phyloP scores from a whole-genome alignment of 192 early-diverging fungal species.

The Dissophora ornata region DNA sequence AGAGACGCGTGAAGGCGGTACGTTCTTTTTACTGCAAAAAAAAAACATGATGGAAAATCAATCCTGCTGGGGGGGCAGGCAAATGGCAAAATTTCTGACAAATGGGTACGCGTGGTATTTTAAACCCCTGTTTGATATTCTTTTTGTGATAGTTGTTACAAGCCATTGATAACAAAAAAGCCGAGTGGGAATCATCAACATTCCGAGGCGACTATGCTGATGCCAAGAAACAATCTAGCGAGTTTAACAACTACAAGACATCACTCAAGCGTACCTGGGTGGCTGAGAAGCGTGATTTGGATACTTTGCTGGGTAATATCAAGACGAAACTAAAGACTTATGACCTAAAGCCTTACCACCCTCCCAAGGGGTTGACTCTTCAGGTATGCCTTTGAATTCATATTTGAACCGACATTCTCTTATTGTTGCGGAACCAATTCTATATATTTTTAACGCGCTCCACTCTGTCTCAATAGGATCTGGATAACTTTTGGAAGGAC shows the following conservation, averaged over 20 bases:
- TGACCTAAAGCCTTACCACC: conserved; percentile 85
- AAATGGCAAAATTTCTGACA: no score
- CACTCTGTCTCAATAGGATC: no score
- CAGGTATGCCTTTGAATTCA: no score
- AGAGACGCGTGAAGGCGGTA: conserved; percentile 78
- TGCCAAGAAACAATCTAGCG: conserved; percentile 75
- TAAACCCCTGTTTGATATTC: conserved; percentile 1
- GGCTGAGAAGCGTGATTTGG: conserved; percentile 90
- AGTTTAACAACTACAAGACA: conserved; percentile 89
- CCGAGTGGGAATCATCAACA: conserved; percentile 71
- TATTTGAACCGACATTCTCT: no score
- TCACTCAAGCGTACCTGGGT: conserved; percentile 88
- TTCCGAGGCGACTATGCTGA: conserved; percentile 80
- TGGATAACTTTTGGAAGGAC: conserved; percentile 82
- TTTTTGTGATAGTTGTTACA: conserved; percentile 68
- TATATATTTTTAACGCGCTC: no score
- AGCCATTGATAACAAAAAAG: conserved; percentile 70
- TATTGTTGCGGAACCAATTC: background rate
- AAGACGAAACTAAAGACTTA: conserved; percentile 98
- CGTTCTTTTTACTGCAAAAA: conserved; percentile 1
- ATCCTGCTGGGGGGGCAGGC: no score
- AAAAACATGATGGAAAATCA: background rate
- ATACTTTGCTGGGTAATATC: conserved; percentile 93
- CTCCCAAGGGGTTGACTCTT: conserved; percentile 77
- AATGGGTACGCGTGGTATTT: no score